Evolutionary conservation across 495 filamentous ascomycete species (phyloP).

Genomic region (Xylaria venustula): DNA sequence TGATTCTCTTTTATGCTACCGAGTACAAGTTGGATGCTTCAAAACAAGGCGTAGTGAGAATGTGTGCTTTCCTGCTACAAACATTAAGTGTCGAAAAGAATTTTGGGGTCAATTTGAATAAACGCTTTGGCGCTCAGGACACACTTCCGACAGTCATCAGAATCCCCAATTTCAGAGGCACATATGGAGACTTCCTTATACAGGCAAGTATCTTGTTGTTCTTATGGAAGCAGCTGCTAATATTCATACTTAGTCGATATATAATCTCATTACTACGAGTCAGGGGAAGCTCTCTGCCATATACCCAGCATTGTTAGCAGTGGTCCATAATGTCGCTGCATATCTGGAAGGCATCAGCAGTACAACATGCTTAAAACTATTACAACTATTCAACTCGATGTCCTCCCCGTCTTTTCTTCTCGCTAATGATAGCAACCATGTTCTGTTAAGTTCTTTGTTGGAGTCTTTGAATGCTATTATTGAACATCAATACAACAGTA

Average conservation of each 20-base stretch:
- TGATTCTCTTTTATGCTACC: constrained; percentile 89
- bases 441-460: constrained; percentile 75
- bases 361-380: constrained; percentile 73
- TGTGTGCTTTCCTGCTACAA: constrained; percentile 96
- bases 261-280: constrained; percentile 85
- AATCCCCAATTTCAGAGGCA: constrained; percentile 79
- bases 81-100: constrained; percentile 91
- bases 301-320: constrained; percentile 87
- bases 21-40: constrained; percentile 82
- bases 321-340: constrained; percentile 89
- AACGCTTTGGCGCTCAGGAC: constrained; percentile 84
- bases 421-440: constrained; percentile 90
- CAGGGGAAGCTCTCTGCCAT: constrained; percentile 89
- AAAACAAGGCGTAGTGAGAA: constrained; percentile 87
- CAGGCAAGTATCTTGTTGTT: constrained; percentile 59
- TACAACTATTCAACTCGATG: constrained; percentile 92
- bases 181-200: constrained; percentile 91
- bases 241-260: constrained; percentile 67
- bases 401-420: constrained; percentile 93
- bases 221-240: constrained; percentile 1
- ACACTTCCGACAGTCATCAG: constrained; percentile 78
- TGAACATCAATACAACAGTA: constrained; percentile 88
- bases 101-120: constrained; percentile 88
- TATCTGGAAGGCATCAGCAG: constrained; percentile 74
- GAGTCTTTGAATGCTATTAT: constrained; percentile 90